phyloP scores from a whole-genome alignment of 768 basidiomycete genomes.

The Mycena amicta region DNA sequence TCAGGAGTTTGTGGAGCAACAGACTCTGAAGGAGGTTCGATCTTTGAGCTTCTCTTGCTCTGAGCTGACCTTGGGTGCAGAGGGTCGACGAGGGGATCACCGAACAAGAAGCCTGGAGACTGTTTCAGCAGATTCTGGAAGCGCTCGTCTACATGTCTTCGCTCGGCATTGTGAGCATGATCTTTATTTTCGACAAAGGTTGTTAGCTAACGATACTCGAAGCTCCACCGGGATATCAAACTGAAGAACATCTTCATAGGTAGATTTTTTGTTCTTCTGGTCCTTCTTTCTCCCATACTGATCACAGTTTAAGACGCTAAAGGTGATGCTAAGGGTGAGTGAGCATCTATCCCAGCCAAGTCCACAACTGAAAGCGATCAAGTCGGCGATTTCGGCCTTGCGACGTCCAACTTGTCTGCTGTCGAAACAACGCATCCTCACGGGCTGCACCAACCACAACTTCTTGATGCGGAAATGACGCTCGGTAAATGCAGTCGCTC shows the following conservation, averaged over 20 bases:
- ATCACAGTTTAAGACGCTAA: conserved; percentile 58
- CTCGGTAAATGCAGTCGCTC: conserved; percentile 48
- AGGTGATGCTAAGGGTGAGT: conserved; percentile 77
- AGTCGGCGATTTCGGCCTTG: conserved; percentile 94
- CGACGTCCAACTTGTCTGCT: conserved; percentile 78
- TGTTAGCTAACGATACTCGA: background rate
- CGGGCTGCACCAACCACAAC: conserved; percentile 27
- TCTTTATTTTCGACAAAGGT: background rate
- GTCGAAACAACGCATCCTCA: conserved; percentile 71
- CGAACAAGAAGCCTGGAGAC: conserved; percentile 86
- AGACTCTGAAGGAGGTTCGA: conserved; percentile 91
- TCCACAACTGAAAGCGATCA: conserved; percentile 12
- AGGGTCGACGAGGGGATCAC: conserved; percentile 78
- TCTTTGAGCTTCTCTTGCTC: too few relatives aligned
- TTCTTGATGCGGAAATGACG: conserved; percentile 71
- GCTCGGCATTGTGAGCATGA: conserved; percentile 70
- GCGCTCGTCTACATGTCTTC: conserved; percentile 89
- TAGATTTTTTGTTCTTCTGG: conserved; percentile 42
- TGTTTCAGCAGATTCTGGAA: conserved; percentile 89
- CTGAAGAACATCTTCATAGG: conserved; percentile 93
- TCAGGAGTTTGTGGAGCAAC: conserved; percentile 88
- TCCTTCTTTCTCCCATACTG: conserved; percentile 1
- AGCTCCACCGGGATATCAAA: conserved; percentile 89
- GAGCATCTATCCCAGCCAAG: background rate
- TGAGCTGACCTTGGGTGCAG: too few relatives aligned